A percentile compares a stretch with the other conserved stretches of the same genome.
These are phyloP conservation scores for Chimonanthus praecox DNA, from an alignment of 164 flowering plant species.

Conservation along the genomic window DNA sequence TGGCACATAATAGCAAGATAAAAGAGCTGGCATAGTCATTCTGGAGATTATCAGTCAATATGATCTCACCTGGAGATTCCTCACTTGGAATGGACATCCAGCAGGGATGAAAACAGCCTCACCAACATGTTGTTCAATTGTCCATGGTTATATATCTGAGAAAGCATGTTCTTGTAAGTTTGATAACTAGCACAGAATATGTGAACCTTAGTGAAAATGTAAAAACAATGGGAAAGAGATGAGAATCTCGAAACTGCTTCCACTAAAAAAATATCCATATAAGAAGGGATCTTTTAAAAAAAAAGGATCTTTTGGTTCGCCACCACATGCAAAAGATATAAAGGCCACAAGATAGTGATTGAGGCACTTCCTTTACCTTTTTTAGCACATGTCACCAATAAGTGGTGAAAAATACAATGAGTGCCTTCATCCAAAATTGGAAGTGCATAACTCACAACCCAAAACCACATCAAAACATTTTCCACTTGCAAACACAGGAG, in stretches of 20 bases:
- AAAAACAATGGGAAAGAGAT: neutral
- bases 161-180: neutral
- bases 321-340: neutral
- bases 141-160: conserved; percentile 92
- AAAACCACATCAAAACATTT: neutral
- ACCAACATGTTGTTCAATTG: conserved; percentile 76
- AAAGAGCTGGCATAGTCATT: neutral
- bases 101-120: conserved; percentile 90
- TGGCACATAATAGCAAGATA: no score
- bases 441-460: no score
- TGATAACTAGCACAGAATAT: neutral
- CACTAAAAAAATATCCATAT: neutral
- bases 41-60: neutral
- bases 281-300: no score
- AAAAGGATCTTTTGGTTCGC: neutral
- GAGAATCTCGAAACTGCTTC: neutral
- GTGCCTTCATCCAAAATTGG: no score
- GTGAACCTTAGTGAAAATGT: neutral
- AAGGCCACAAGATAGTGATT: no score
- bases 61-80: conserved; percentile 68
- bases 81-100: conserved; percentile 87
- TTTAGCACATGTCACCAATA: no score
- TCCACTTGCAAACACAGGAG: neutral
- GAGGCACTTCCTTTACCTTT: no score
- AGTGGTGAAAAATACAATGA: no score